Percentiles rank a stretch among this genome's conserved stretches.
phyloP scores from a whole-genome alignment of 2,329 filamentous ascomycete species.

The Diaporthe sp. region DNA sequence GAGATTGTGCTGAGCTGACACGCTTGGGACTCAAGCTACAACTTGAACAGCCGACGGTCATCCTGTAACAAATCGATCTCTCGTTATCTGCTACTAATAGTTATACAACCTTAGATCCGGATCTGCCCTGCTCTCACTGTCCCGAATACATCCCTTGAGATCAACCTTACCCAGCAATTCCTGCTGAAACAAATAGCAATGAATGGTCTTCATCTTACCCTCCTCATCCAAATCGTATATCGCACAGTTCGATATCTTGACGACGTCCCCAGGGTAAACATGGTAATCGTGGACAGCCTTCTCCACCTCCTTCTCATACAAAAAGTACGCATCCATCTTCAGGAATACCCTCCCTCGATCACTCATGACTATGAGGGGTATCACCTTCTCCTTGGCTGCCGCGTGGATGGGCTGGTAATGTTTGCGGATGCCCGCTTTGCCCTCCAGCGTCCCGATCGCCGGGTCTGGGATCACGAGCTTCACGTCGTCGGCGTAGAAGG shows the following conservation, averaged over 20 bases:
- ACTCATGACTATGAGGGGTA: not conserved
- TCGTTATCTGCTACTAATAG: not conserved
- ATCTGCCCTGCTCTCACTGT: not conserved
- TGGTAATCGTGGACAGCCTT: not conserved
- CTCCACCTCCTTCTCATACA: not conserved
- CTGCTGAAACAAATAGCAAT: not conserved
- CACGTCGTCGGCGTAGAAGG: not conserved
- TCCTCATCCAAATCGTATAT: not conserved
- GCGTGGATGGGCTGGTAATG: not conserved
- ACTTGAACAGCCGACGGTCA: too few relatives aligned
- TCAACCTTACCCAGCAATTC: not conserved
- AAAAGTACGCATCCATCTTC: not conserved
- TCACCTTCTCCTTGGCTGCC: not conserved
- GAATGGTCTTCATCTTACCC: not conserved
- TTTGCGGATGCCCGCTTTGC: not conserved
- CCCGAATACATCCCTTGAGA: not conserved
- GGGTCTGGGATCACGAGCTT: not conserved
- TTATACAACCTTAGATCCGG: not conserved
- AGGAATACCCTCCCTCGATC: not conserved
- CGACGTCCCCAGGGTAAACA: not conserved
- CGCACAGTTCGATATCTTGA: not conserved
- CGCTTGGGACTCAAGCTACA: too few relatives aligned
- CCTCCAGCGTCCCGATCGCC: not conserved
- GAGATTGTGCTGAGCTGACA: too few relatives aligned
- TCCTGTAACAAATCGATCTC: too few relatives aligned